Base-by-base conservation (phyloP, 257 asterid species). In the Cinchona pubescens region DNA sequence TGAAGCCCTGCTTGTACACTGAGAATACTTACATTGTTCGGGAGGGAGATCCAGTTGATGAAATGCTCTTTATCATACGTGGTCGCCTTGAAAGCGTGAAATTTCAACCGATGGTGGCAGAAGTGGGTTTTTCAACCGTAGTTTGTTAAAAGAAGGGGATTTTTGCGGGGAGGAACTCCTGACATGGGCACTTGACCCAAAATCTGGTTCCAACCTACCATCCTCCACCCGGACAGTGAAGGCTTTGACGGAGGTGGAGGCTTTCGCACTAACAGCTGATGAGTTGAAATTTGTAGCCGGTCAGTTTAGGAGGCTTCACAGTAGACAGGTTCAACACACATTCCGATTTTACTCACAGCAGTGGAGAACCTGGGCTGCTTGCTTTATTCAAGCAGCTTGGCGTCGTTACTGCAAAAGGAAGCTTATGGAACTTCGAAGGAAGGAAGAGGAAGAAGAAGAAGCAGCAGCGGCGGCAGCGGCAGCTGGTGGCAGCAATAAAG, bases 91-190 rank as follows among this genome's bases (percentile, higher is more conserved):
- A 95, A 79, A 92, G 98, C 63, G 97, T 91, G 78, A 95, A n/a
- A n/a, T n/a, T n/a, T n/a, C 99, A 64, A 95, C 99, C 0, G 98
- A 95, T n/a, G 99, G 99, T 38, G 99, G 99, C 32, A 88, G 99
- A 77, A 92, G 97, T 40, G 99, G 99, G 18, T 95, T 95, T 75
- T 95, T 92, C 86, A 95, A 95, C 88, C 96, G 91, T 40, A 85
- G 98, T 73, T 64, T 88, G 62, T 92, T 95, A 58, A 88, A 90
- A 80, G 98, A 89, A 81, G 97, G 98, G 2, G 99, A 87, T 59
- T 95, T 95, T 71, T 95, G 99, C 45, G 99, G 99, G 0, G 99
- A 95, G 84, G 99, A 95, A 84, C 99, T 95, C 80, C 87, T 95
- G 49, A 92, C 99, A 0, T 95, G 99, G 99, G 99, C 99, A 1